Conservation (phyloP, 768 basidiomycete genomes). For the Mycena kentingensis region DNA sequence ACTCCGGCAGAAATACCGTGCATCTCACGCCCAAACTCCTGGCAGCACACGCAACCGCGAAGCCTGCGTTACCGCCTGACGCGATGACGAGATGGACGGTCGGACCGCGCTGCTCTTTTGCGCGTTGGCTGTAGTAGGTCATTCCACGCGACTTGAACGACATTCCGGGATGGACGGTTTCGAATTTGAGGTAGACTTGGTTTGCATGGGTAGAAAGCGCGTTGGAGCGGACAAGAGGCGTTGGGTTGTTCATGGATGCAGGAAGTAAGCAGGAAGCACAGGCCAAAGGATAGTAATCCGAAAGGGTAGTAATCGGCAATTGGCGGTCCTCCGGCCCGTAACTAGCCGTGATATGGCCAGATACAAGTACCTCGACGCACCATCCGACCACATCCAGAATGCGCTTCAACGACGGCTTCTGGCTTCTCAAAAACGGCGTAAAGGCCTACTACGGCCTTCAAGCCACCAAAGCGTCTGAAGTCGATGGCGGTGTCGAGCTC, state of each 20-base stretch:
- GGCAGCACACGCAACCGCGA: slow-evolving; percentile 69
- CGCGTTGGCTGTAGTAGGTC: slow-evolving; percentile 58
- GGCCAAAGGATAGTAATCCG: too few species aligned
- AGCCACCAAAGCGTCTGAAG: slow-evolving; percentile 50
- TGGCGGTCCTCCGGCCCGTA: not conserved
- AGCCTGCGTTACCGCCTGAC: slow-evolving; percentile 80
- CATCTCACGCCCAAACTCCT: slow-evolving; percentile 55
- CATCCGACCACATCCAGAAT: slow-evolving; percentile 34
- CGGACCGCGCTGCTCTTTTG: slow-evolving; percentile 51
- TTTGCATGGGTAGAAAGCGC: slow-evolving; percentile 55
- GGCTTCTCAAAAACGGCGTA: slow-evolving; percentile 64
- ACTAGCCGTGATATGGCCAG: too few species aligned
- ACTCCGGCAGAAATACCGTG: slow-evolving; percentile 67
- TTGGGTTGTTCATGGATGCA: slow-evolving; percentile 48
- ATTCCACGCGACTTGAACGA: slow-evolving; percentile 81
- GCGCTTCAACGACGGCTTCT: slow-evolving; percentile 78
- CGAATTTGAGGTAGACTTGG: slow-evolving; percentile 70
- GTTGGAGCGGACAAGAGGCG: slow-evolving; percentile 64
- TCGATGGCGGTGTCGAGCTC: slow-evolving; percentile 52
- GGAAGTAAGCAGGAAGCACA: too few species aligned
- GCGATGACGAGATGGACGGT: slow-evolving; percentile 66
- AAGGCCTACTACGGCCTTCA: slow-evolving; percentile 64
- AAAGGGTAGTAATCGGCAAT: too few species aligned
- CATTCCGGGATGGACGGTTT: slow-evolving; percentile 71
- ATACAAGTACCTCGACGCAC: not conserved